Conservation (phyloP, 139 green algal genomes). For the Ettlia oleoabundans region DNA sequence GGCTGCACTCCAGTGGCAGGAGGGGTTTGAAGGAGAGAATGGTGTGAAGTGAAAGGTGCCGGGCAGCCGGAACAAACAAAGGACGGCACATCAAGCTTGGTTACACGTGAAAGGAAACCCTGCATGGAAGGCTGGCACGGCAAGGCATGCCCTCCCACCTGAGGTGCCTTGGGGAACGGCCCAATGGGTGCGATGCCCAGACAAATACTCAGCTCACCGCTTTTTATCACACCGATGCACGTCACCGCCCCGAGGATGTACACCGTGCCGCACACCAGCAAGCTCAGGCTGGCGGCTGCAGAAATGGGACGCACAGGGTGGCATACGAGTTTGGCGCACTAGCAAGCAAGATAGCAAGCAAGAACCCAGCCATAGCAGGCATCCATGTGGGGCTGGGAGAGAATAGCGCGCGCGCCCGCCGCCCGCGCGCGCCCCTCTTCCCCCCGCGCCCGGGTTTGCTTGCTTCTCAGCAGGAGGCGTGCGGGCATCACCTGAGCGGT, state of each 20-base stretch:
- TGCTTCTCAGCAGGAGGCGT: background rate
- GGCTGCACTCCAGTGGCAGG: background rate
- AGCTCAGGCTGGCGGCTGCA: constrained; percentile 15
- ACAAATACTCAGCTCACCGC: constrained; percentile 1
- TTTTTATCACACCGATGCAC: constrained; percentile 42
- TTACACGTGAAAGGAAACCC: too few species aligned
- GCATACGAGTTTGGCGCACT: too few species aligned
- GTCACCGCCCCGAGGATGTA: constrained; percentile 39
- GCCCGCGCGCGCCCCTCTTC: too few species aligned
- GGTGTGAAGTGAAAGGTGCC: background rate
- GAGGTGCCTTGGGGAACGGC: background rate
- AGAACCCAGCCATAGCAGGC: too few species aligned
- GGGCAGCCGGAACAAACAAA: background rate
- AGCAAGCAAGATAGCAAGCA: too few species aligned
- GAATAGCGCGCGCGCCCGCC: too few species aligned
- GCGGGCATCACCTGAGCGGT: constrained; percentile 23
- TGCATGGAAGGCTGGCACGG: too few species aligned
- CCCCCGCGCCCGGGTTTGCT: too few species aligned
- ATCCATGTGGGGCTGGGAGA: too few species aligned
- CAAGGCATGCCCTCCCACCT: too few species aligned
- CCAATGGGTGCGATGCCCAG: background rate
- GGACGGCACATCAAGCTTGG: too few species aligned
- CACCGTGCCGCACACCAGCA: constrained; percentile 27
- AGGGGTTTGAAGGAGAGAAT: background rate
- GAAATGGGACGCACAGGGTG: background rate